phyloP scores from a whole-genome alignment of 345 rosid species.

The Moricandia moricandioides region DNA sequence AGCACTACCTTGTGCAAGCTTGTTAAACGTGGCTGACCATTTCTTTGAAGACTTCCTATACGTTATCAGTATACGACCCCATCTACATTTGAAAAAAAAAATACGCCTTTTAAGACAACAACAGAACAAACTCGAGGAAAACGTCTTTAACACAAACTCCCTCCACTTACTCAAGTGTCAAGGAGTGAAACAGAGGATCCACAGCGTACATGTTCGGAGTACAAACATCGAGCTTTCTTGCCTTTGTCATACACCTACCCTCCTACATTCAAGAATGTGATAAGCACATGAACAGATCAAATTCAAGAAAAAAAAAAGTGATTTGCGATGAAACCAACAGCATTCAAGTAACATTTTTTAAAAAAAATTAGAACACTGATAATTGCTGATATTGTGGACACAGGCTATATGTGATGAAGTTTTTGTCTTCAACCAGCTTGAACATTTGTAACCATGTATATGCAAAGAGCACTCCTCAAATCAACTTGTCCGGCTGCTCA shows the following conservation, averaged over 20 bases:
- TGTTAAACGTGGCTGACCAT: slow-evolving; percentile 90
- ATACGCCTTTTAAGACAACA: background rate
- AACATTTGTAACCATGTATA: background rate
- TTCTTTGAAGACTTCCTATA: slow-evolving; percentile 92
- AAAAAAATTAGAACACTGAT: too few relatives aligned
- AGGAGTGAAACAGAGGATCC: slow-evolving; percentile 66
- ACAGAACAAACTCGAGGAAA: slow-evolving; percentile 65
- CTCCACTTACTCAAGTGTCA: slow-evolving; percentile 76
- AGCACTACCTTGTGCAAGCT: slow-evolving; percentile 70
- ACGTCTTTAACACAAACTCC: slow-evolving; percentile 77
- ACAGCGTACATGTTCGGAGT: slow-evolving; percentile 75
- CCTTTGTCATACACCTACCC: slow-evolving; percentile 91
- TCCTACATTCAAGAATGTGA: slow-evolving; percentile 43
- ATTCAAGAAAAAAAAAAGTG: background rate
- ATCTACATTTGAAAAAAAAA: slow-evolving; percentile 46
- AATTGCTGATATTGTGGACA: background rate
- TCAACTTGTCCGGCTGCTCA: background rate
- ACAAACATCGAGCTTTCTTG: slow-evolving; percentile 72
- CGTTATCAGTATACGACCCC: slow-evolving; percentile 66
- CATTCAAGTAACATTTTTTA: too few relatives aligned
- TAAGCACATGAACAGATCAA: background rate
- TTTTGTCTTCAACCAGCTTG: slow-evolving; percentile 9
- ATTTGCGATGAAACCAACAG: background rate
- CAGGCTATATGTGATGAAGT: background rate
- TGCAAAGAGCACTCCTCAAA: background rate